Conservation (phyloP, 2,329 filamentous ascomycete species). For the Alternaria sp. region DNA sequence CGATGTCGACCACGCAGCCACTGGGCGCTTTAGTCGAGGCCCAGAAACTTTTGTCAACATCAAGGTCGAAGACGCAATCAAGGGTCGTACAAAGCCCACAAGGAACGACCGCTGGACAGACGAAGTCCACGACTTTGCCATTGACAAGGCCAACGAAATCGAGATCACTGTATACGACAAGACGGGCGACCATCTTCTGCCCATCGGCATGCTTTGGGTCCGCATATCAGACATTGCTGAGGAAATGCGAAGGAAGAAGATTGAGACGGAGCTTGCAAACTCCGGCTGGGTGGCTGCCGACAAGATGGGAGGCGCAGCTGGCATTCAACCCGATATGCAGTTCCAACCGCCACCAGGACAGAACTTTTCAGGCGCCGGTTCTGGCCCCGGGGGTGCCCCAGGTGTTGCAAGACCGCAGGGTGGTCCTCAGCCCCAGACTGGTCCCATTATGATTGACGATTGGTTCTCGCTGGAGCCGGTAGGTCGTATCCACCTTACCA, state of each 20-base stretch:
- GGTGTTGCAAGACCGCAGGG: conserved; percentile 52
- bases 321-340: conserved; percentile 62
- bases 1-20: conserved; percentile 91
- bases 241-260: conserved; percentile 95
- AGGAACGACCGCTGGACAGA: conserved; percentile 90
- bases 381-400: conserved; percentile 43
- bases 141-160: conserved; percentile 98
- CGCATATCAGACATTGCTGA: conserved; percentile 96
- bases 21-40: conserved; percentile 81
- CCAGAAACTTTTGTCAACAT: conserved; percentile 96
- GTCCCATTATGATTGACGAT: conserved; percentile 75
- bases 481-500: conserved; percentile 86
- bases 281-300: conserved; percentile 98
- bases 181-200: conserved; percentile 83
- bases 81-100: conserved; percentile 84
- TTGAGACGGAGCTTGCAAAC: conserved; percentile 93
- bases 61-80: conserved; percentile 94
- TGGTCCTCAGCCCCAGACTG: conserved; percentile 60
- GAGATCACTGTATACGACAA: conserved; percentile 98
- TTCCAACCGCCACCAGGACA: conserved; percentile 61
- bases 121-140: conserved; percentile 89
- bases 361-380: conserved; percentile 45
- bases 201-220: conserved; percentile 95
- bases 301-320: conserved; percentile 76
- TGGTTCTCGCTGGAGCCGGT: conserved; percentile 98